Evolutionary conservation across 805 yeast genomes (phyloP).

Genomic region (Pichia exigua): DNA sequence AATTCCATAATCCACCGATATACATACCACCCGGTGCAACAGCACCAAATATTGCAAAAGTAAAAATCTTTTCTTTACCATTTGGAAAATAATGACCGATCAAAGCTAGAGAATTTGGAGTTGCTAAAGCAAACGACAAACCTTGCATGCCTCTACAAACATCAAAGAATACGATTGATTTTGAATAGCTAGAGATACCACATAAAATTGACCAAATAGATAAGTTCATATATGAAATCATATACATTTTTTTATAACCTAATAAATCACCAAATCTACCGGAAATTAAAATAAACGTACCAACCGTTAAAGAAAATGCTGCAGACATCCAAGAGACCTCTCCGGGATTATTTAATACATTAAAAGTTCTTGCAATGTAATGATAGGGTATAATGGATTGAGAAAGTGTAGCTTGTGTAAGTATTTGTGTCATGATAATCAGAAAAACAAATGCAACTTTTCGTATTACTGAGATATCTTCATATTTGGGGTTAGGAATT

Average conservation of each 20-base stretch:
- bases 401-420: conserved; percentile 32
- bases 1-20: conserved; percentile 46
- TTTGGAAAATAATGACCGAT: conserved; percentile 38
- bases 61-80: conserved; percentile 44
- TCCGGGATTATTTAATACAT: conserved; percentile 22
- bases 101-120: conserved; percentile 57
- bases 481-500: conserved; percentile 14
- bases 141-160: conserved; percentile 58
- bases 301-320: conserved; percentile 61
- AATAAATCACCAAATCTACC: conserved; percentile 69
- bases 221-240: conserved; percentile 50
- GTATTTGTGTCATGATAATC: conserved; percentile 26
- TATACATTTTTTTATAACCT: conserved; percentile 50
- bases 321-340: conserved; percentile 62
- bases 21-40: conserved; percentile 58
- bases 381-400: conserved; percentile 25
- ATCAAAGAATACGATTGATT: conserved; percentile 42
- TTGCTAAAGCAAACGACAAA: conserved; percentile 49
- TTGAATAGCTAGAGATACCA: conserved; percentile 48
- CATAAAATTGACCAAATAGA: conserved; percentile 51
- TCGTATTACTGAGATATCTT: conserved; percentile 13
- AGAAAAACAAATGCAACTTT: conserved; percentile 13
- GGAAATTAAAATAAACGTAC: conserved; percentile 60
- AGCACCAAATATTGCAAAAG: conserved; percentile 51
- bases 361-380: conserved; percentile 26